These are phyloP conservation scores for Chiua virens DNA, from an alignment of 768 basidiomycete genomes.

Conservation along the genomic window DNA sequence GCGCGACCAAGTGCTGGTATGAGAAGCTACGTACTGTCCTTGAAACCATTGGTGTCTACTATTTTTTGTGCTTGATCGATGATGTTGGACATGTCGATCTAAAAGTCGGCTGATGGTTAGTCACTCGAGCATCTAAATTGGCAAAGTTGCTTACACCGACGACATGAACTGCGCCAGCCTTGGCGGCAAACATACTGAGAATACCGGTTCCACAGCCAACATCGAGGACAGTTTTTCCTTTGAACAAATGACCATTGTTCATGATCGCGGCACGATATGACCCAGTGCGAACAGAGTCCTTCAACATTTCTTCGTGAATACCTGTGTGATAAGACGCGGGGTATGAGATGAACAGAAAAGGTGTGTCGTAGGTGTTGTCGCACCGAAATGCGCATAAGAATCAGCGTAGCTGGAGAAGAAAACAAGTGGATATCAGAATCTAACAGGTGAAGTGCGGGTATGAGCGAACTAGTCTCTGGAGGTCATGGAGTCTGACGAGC, in stretches of 20 bases:
- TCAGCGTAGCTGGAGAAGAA: slow-evolving; percentile 78
- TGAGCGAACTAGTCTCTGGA: slow-evolving; percentile 84
- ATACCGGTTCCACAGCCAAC: slow-evolving; percentile 99
- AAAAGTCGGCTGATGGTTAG: slow-evolving; percentile 14
- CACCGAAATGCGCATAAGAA: slow-evolving; percentile 94
- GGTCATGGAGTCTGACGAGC: slow-evolving; percentile 58
- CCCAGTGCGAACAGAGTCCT: slow-evolving; percentile 92
- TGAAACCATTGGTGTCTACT: slow-evolving; percentile 94
- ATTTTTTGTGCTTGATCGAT: slow-evolving; percentile 99
- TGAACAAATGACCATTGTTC: slow-evolving; percentile 93
- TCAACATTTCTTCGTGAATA: slow-evolving; percentile 99
- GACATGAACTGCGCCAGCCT: slow-evolving; percentile 91
- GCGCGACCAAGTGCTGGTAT: background rate
- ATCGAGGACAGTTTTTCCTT: slow-evolving; percentile 94
- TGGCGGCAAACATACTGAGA: slow-evolving; percentile 96
- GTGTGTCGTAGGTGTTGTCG: slow-evolving; percentile 19
- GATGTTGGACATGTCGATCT: slow-evolving; percentile 99
- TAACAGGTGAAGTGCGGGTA: slow-evolving; percentile 24
- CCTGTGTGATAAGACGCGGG: slow-evolving; percentile 45
- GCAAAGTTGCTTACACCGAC: slow-evolving; percentile 67
- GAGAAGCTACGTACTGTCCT: slow-evolving; percentile 69
- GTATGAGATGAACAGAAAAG: slow-evolving; percentile 3
- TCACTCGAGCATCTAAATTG: background rate
- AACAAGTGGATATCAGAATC: slow-evolving; percentile 39
- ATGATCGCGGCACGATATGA: slow-evolving; percentile 94